A percentile compares a stretch with the other conserved stretches of the same genome.
These are phyloP conservation scores for Chlorella vulgaris DNA, from an alignment of 139 green algal species.

Conservation along the genomic window DNA sequence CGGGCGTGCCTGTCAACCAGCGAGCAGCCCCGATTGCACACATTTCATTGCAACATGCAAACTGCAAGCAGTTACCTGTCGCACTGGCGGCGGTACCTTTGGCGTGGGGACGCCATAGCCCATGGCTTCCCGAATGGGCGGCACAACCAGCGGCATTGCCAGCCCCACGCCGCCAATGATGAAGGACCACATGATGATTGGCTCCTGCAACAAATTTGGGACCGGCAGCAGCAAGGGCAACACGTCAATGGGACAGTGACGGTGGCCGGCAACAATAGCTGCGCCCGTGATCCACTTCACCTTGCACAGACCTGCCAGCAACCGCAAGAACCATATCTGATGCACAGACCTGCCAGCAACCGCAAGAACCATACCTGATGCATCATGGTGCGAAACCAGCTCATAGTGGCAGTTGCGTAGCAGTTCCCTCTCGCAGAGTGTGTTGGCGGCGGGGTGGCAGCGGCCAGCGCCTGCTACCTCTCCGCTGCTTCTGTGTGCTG, in stretches of 20 bases:
- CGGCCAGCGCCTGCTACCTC: neutral
- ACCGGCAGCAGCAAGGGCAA: too few relatives aligned
- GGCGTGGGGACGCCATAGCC: constrained; percentile 31
- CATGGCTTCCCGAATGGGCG: constrained; percentile 51
- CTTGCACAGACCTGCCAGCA: too few relatives aligned
- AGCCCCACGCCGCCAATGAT: constrained; percentile 58
- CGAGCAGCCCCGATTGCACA: too few relatives aligned
- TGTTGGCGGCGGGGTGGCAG: neutral
- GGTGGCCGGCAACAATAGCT: too few relatives aligned
- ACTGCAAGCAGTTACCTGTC: neutral
- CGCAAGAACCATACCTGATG: too few relatives aligned
- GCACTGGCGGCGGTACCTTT: constrained; percentile 31
- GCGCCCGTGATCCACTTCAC: too few relatives aligned
- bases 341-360: too few relatives aligned
- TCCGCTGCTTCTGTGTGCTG: too few relatives aligned
- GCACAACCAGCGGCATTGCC: constrained; percentile 51
- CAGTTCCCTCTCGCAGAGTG: neutral
- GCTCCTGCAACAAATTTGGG: constrained; percentile 49
- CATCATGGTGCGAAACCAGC: constrained; percentile 34
- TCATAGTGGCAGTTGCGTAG: constrained; percentile 14
- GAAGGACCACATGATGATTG: constrained; percentile 60
- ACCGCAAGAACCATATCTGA: too few relatives aligned
- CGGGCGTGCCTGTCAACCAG: too few relatives aligned
- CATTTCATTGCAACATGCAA: too few relatives aligned
- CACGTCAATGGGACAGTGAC: too few relatives aligned